Conservation (phyloP, 2,329 filamentous ascomycete genomes). For the Ascosphaera acerosa region DNA sequence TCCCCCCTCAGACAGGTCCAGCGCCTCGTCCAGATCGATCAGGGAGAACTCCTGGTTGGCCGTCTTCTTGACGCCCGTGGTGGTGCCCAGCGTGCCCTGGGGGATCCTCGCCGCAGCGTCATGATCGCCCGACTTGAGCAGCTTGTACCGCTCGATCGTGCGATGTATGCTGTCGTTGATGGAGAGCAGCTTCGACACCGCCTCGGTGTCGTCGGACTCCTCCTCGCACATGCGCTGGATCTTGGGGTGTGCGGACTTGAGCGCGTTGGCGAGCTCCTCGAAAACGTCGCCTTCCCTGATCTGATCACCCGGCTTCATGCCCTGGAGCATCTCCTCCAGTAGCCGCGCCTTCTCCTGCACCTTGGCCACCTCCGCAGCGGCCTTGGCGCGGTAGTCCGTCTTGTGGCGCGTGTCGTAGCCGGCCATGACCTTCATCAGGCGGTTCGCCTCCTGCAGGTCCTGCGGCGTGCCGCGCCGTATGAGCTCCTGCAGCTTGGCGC, state of each 20-base stretch:
- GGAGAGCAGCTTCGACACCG: conserved; percentile 79
- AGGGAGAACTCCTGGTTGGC: conserved; percentile 61
- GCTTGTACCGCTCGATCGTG: conserved; percentile 82
- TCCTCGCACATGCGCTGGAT: conserved; percentile 99
- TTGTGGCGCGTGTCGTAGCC: conserved; percentile 89
- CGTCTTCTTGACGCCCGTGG: conserved; percentile 37
- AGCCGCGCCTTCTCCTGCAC: conserved; percentile 89
- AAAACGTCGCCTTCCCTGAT: conserved; percentile 46
- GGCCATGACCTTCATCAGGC: conserved; percentile 97
- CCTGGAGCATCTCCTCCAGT: conserved; percentile 75
- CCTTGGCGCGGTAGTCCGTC: conserved; percentile 93
- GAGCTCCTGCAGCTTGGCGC: conserved; percentile 91
- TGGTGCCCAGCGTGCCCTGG: conserved; percentile 48
- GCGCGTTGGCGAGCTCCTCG: conserved; percentile 62
- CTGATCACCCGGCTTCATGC: conserved; percentile 55
- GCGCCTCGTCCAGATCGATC: conserved; percentile 60
- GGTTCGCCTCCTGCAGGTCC: conserved; percentile 88
- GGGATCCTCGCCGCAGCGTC: conserved; percentile 64
- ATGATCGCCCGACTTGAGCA: conserved; percentile 85
- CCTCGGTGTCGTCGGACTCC: conserved; percentile 88
- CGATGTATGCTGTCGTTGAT: conserved; percentile 98
- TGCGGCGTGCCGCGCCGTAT: conserved; percentile 79
- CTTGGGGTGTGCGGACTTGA: conserved; percentile 89
- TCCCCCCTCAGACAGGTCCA: conserved; percentile 24
- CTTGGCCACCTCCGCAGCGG: conserved; percentile 78